Evolutionary conservation across 805 yeast genomes (phyloP).

Genomic region (Pichia gijzeniarum): DNA sequence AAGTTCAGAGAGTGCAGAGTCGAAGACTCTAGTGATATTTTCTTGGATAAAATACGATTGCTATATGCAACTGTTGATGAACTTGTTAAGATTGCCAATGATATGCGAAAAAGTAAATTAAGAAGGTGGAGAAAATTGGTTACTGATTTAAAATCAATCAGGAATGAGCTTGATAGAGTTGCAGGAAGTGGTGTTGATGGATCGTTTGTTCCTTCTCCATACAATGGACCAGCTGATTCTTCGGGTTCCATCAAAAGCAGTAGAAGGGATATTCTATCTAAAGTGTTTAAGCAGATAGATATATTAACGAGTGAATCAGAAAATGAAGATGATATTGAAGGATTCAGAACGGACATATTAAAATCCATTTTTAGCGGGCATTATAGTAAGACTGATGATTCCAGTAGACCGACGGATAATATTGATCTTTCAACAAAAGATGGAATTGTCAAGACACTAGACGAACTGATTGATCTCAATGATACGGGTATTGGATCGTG

Average conservation of each 20-base stretch:
- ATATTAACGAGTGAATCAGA: conserved; percentile 2
- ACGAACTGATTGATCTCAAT: background rate
- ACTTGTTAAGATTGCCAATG: conserved; percentile 28
- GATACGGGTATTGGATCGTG: conserved; percentile 11
- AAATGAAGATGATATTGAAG: background rate
- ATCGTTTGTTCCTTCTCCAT: conserved; percentile 2
- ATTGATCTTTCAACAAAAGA: background rate
- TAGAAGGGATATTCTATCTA: background rate
- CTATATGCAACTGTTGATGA: conserved; percentile 15
- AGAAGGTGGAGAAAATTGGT: conserved; percentile 41
- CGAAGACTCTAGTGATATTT: conserved; percentile 9
- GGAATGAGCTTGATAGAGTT: conserved; percentile 23
- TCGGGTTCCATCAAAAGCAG: background rate
- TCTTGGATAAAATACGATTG: conserved; percentile 8
- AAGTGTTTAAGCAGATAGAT: conserved; percentile 10
- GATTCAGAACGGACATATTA: conserved; percentile 5
- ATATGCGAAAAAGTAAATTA: conserved; percentile 31
- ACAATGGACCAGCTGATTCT: background rate
- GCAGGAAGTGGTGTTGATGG: conserved; percentile 11
- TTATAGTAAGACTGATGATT: background rate
- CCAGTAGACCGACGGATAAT: background rate
- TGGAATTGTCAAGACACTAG: background rate
- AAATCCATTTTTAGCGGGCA: conserved; percentile 1
- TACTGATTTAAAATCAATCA: conserved; percentile 34
- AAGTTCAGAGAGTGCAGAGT: conserved; percentile 5